Conservation (phyloP, 2,329 filamentous ascomycete genomes). For the Daldinia sp. region DNA sequence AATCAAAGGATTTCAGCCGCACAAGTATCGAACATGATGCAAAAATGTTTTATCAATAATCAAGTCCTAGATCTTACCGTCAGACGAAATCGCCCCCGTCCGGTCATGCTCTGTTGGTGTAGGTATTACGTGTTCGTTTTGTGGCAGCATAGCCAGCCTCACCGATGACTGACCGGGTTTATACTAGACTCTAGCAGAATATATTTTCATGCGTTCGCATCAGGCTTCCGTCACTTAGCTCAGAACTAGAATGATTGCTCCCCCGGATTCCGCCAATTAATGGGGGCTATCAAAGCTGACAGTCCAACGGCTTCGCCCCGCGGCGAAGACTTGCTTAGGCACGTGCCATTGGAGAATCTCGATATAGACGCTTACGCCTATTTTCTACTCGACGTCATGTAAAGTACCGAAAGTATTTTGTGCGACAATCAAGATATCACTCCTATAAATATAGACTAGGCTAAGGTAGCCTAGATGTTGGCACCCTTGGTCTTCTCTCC, state of each 20-base stretch:
- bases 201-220: background rate
- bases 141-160: slow-evolving; percentile 1
- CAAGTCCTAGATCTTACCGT: slow-evolving; percentile 8
- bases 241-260: background rate
- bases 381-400: slow-evolving; percentile 16
- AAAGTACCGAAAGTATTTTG: slow-evolving; percentile 4
- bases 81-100: slow-evolving; percentile 11
- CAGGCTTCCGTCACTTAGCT: background rate
- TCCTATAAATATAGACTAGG: slow-evolving; percentile 22
- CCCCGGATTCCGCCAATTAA: background rate
- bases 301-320: slow-evolving; percentile 28
- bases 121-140: background rate
- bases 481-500: background rate
- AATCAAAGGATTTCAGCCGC: slow-evolving; percentile 11
- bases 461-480: background rate
- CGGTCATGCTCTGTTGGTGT: background rate
- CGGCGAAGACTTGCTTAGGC: slow-evolving; percentile 14
- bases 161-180: background rate
- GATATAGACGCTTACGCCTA: slow-evolving; percentile 6
- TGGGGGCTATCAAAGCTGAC: background rate
- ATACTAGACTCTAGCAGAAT: background rate
- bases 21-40: background rate
- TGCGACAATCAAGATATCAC: slow-evolving; percentile 10
- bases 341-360: slow-evolving; percentile 10
- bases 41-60: background rate